phyloP scores from a whole-genome alignment of 2,329 filamentous ascomycete species.

The Penicillium palitans region DNA sequence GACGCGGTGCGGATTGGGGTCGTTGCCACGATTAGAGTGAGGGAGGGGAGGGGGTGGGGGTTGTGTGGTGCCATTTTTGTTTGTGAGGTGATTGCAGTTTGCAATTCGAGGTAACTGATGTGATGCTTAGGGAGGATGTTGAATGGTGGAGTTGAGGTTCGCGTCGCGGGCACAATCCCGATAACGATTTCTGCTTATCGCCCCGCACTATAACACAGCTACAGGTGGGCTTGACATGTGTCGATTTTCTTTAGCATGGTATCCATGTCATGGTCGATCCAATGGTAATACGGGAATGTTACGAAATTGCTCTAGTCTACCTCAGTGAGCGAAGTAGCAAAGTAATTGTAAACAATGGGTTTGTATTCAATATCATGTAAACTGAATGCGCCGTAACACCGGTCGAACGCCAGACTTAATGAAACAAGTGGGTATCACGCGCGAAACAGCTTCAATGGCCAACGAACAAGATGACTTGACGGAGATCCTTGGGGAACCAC shows the following conservation, averaged over 20 bases:
- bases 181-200: constrained; percentile 2
- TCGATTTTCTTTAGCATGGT: neutral
- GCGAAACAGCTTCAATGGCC: neutral
- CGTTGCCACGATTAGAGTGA: constrained; percentile 95
- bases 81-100: neutral
- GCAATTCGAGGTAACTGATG: neutral
- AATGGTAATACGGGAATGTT: neutral
- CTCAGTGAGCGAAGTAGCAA: neutral
- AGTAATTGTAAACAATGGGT: neutral
- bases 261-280: neutral
- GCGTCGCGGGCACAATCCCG: constrained; percentile 3
- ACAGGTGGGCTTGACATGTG: neutral
- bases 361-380: neutral
- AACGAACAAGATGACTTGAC: neutral
- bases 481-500: too few species aligned
- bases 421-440: constrained; percentile 1
- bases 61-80: constrained; percentile 28
- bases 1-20: constrained; percentile 55
- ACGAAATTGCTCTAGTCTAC: neutral
- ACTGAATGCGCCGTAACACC: neutral
- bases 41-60: constrained; percentile 46
- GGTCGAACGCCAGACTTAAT: neutral
- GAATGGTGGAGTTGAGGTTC: neutral
- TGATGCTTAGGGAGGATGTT: neutral
- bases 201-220: neutral